Conservation (phyloP, 495 filamentous ascomycete genomes). For the Penicillium parvum region DNA sequence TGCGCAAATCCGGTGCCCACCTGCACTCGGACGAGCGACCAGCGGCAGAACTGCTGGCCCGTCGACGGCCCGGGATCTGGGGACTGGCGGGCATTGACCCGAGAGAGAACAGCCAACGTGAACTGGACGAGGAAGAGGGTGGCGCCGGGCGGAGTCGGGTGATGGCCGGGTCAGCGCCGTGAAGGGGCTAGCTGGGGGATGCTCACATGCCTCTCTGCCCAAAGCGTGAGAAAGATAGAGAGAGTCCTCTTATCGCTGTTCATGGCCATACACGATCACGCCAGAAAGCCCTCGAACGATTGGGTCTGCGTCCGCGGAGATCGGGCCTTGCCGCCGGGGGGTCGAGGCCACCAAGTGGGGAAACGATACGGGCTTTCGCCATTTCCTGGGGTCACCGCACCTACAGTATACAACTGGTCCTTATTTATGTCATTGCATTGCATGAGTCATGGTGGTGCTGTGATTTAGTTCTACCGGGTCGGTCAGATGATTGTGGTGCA, state of each 20-base stretch:
- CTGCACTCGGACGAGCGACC: constrained; percentile 60
- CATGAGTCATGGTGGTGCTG: no score
- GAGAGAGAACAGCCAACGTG: constrained; percentile 32
- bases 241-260: no score
- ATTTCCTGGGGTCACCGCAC: not conserved
- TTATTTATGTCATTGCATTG: no score
- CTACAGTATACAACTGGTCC: no score
- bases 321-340: constrained; percentile 18
- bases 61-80: constrained; percentile 43
- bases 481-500: no score
- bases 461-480: not conserved
- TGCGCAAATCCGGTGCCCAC: constrained; percentile 68
- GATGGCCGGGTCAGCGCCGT: constrained; percentile 37
- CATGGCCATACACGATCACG: no score
- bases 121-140: constrained; percentile 26
- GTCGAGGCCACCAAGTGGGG: constrained; percentile 13
- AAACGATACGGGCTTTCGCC: constrained; percentile 6
- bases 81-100: constrained; percentile 42
- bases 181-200: not conserved
- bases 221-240: constrained; percentile 1
- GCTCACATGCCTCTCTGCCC: constrained; percentile 8
- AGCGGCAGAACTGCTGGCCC: constrained; percentile 44
- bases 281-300: constrained; percentile 7
- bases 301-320: constrained; percentile 19
- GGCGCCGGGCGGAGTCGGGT: constrained; percentile 12